These are phyloP conservation scores for Arxiozyma heterogenica DNA, from an alignment of 1,139 yeast genomes.

Conservation along the genomic window DNA sequence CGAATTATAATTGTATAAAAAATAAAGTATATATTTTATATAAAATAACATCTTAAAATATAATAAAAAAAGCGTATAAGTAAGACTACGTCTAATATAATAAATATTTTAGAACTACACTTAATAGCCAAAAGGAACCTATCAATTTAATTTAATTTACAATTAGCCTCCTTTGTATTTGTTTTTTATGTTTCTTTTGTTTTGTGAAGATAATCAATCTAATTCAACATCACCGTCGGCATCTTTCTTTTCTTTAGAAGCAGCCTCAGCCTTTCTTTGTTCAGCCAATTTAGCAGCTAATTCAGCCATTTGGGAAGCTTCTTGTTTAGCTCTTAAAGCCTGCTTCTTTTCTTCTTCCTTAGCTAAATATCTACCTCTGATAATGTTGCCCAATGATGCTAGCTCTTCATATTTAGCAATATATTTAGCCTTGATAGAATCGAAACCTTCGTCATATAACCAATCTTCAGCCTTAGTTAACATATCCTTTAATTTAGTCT, in stretches of 20 bases:
- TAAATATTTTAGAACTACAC: too few relatives aligned
- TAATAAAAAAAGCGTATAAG: too few relatives aligned
- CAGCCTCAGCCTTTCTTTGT: conserved; percentile 45
- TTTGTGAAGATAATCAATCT: conserved; percentile 5
- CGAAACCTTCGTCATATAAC: conserved; percentile 97
- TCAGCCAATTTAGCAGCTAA: conserved; percentile 90
- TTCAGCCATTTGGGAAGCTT: conserved; percentile 77
- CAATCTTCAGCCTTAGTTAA: conserved; percentile 90
- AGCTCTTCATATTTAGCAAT: conserved; percentile 97
- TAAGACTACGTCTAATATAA: too few relatives aligned
- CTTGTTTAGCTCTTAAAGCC: conserved; percentile 77
- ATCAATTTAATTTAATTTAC: too few relatives aligned
- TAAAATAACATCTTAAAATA: too few relatives aligned
- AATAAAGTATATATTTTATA: too few relatives aligned
- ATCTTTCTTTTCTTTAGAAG: conserved; percentile 19
- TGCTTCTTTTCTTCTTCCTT: conserved; percentile 94
- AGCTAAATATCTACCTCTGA: conserved; percentile 89
- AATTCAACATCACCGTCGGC: conserved; percentile 23
- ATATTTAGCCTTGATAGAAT: conserved; percentile 91
- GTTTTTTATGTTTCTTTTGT: too few relatives aligned
- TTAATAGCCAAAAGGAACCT: neutral
- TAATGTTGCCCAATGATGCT: conserved; percentile 87
- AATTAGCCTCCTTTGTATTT: neutral
- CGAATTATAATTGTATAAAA: neutral
- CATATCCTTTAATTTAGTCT: conserved; percentile 63